Evolutionary conservation across 129 eudicot genomes (phyloP).

Genomic region (Artemisia tridentata): DNA sequence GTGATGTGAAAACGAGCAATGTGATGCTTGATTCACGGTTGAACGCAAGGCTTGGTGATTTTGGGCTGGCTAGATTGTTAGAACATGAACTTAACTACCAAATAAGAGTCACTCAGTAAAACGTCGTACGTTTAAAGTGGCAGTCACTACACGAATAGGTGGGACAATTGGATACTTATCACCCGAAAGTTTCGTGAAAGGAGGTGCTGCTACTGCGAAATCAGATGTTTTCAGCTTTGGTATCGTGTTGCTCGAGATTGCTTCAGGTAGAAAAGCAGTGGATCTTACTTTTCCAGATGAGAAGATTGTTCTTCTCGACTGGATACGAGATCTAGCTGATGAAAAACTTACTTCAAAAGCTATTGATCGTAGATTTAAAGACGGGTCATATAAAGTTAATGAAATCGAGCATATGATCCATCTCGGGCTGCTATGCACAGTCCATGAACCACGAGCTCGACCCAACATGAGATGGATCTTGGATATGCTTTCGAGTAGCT

Average conservation of each 20-base stretch:
- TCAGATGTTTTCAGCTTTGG: conserved; percentile 96
- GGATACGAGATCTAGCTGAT: conserved; percentile 72
- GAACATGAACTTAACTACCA: conserved; percentile 62
- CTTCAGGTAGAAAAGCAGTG: conserved; percentile 77
- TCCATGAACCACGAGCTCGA: conserved; percentile 66
- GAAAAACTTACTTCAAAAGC: conserved; percentile 44
- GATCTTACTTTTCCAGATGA: conserved; percentile 81
- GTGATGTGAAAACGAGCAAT: conserved; percentile 92
- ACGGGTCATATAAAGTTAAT: conserved; percentile 54
- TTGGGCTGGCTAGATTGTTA: conserved; percentile 87
- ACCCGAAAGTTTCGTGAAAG: conserved; percentile 71
- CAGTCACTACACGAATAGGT: conserved; percentile 63
- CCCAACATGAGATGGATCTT: conserved; percentile 82
- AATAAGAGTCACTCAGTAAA: conserved; percentile 32
- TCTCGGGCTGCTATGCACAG: conserved; percentile 77
- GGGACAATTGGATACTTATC: conserved; percentile 93
- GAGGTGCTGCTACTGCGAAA: conserved; percentile 61
- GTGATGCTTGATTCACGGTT: conserved; percentile 87
- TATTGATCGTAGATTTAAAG: conserved; percentile 49
- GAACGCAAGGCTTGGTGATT: conserved; percentile 84
- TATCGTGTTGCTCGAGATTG: conserved; percentile 71
- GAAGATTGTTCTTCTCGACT: conserved; percentile 67
- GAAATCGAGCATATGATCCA: conserved; percentile 58
- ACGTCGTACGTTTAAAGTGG: conserved; percentile 38
- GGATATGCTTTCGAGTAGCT: conserved; percentile 57